Percentiles rank a stretch among this genome's conserved stretches.
Conservation (phyloP, 169 alveolate genomes). For the Babesia bigemina region DNA sequence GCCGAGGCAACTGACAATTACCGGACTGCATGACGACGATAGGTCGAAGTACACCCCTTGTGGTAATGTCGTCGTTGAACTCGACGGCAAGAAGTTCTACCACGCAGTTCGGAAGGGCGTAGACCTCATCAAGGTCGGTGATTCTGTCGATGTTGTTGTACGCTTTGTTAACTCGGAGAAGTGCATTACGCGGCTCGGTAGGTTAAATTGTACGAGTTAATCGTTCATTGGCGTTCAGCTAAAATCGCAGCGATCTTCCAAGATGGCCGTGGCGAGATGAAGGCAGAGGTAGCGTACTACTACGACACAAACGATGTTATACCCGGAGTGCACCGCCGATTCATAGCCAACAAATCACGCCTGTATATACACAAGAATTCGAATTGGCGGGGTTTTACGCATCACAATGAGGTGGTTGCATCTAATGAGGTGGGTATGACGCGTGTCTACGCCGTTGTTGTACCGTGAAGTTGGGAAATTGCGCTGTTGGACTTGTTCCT, state of each 20-base stretch:
- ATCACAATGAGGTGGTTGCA: slow-evolving; percentile 64
- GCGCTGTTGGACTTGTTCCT: background rate
- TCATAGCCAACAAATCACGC: background rate
- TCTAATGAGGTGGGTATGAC: slow-evolving; percentile 45
- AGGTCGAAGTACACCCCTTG: background rate
- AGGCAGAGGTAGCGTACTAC: slow-evolving; percentile 63
- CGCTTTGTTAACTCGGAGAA: slow-evolving; percentile 9
- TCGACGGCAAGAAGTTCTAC: slow-evolving; percentile 68
- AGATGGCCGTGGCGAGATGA: slow-evolving; percentile 37
- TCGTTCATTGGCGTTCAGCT: slow-evolving; percentile 6
- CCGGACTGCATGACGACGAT: background rate
- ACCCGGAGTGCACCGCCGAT: slow-evolving; percentile 9
- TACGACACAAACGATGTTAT: slow-evolving; percentile 55
- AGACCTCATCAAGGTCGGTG: slow-evolving; percentile 49
- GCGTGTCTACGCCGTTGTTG: background rate
- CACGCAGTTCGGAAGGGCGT: slow-evolving; percentile 21
- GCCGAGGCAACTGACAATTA: background rate
- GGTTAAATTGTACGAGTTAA: background rate
- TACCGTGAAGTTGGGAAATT: background rate
- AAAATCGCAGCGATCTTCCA: slow-evolving; percentile 66
- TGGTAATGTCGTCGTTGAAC: slow-evolving; percentile 49
- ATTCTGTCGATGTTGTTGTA: slow-evolving; percentile 57
- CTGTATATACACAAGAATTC: background rate
- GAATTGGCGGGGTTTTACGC: slow-evolving; percentile 64
- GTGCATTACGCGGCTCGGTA: slow-evolving; percentile 46